These are phyloP conservation scores for Fraxinus ornus DNA, from an alignment of 305 asterid species.

Conservation along the genomic window DNA sequence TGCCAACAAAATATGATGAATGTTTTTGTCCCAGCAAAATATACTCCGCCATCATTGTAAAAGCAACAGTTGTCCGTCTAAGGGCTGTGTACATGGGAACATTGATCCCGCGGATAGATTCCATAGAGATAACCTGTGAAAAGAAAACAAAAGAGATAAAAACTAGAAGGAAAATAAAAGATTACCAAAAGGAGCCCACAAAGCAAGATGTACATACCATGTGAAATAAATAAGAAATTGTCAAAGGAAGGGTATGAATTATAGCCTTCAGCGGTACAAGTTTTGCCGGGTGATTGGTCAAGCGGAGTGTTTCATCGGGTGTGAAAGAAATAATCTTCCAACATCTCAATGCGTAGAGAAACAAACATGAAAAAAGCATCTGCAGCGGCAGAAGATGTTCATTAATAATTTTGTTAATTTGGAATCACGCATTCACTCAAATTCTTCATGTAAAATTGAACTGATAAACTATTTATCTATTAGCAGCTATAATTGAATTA, in stretches of 20 bases:
- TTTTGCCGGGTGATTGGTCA: not conserved
- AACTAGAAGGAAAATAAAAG: not conserved
- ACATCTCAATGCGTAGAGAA: conserved; percentile 22
- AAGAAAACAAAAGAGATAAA: not conserved
- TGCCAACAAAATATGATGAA: conserved; percentile 18
- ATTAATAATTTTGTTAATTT: not conserved
- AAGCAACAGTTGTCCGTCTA: conserved; percentile 27
- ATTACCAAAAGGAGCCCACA: not conserved
- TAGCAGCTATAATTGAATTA: not conserved
- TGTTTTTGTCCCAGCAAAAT: conserved; percentile 6
- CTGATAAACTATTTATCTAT: not conserved
- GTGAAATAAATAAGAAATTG: conserved; percentile 30
- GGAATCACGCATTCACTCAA: not conserved
- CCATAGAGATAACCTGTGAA: conserved; percentile 29
- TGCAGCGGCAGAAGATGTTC: not conserved
- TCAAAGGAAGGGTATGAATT: conserved; percentile 23
- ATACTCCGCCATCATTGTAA: conserved; percentile 29
- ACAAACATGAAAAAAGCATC: conserved; percentile 20
- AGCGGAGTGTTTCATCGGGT: conserved; percentile 1
- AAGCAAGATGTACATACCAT: conserved; percentile 22
- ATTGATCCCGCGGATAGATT: conserved; percentile 24
- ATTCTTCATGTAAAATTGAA: not conserved
- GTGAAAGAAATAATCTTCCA: conserved; percentile 24
- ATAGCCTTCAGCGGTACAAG: conserved; percentile 19
- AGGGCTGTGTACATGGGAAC: conserved; percentile 30